phyloP scores from a whole-genome alignment of 1,284 basidiomycete genomes.

The Mrakiaceae sp. region DNA sequence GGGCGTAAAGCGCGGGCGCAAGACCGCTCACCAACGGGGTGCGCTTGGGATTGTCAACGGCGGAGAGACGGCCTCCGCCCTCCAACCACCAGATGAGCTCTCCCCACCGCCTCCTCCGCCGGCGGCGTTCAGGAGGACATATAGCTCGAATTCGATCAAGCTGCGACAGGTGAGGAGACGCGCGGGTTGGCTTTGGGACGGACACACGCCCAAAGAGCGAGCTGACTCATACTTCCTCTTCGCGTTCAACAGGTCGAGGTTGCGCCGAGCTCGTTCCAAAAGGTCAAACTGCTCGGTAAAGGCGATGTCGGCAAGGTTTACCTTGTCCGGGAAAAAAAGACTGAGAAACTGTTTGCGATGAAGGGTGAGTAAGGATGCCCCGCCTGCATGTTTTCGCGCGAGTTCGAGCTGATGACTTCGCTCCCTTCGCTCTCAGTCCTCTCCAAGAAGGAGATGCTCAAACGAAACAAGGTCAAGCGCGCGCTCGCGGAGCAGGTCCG shows the following conservation, averaged over 20 bases:
- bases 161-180: conserved; percentile 42
- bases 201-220: not conserved
- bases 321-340: conserved; percentile 90
- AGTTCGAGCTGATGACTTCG: too few relatives aligned
- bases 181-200: not conserved
- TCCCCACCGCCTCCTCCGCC: too few relatives aligned
- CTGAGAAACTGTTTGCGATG: conserved; percentile 85
- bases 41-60: too few relatives aligned
- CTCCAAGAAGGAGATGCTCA: conserved; percentile 96
- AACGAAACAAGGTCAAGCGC: conserved; percentile 94
- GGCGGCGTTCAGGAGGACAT: conserved; percentile 73
- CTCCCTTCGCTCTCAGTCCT: conserved; percentile 47
- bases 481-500: conserved; percentile 75
- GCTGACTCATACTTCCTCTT: not conserved
- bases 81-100: too few relatives aligned
- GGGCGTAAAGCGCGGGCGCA: conserved; percentile 53
- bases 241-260: conserved; percentile 61
- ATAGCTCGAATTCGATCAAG: conserved; percentile 96
- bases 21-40: conserved; percentile 54
- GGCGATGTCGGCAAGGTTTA: conserved; percentile 95
- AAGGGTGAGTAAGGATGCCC: conserved; percentile 51
- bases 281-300: conserved; percentile 88
- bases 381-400: too few relatives aligned
- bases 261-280: conserved; percentile 77
- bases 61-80: too few relatives aligned